Conservation (phyloP, 352 stramenopile genomes). For the Globisporangium spinosum region DNA sequence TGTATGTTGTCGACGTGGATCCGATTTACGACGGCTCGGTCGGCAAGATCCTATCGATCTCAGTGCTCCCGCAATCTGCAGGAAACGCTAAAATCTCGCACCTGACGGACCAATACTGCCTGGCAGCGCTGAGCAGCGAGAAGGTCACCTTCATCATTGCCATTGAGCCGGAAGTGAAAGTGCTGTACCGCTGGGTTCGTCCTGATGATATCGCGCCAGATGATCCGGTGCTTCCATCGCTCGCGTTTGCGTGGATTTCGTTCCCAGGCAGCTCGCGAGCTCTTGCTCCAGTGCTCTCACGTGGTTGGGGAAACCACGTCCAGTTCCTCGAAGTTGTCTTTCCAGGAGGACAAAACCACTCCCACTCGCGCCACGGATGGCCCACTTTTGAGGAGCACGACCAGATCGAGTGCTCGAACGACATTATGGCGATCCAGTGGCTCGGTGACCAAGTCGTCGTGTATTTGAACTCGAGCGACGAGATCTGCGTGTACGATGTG, state of each 20-base stretch:
- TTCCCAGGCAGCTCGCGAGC: slow-evolving; percentile 80
- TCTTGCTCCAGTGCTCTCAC: slow-evolving; percentile 88
- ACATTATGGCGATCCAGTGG: slow-evolving; percentile 94
- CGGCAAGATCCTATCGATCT: slow-evolving; percentile 83
- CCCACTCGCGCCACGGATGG: slow-evolving; percentile 86
- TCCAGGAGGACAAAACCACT: slow-evolving; percentile 63
- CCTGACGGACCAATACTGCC: slow-evolving; percentile 81
- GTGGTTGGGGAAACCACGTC: slow-evolving; percentile 91
- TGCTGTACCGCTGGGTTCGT: slow-evolving; percentile 92
- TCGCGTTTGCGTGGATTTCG: slow-evolving; percentile 94
- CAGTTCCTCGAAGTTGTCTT: slow-evolving; percentile 91
- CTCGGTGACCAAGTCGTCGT: slow-evolving; percentile 94
- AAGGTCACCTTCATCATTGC: slow-evolving; percentile 95
- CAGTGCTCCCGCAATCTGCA: slow-evolving; percentile 70
- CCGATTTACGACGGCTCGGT: slow-evolving; percentile 94
- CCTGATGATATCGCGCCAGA: slow-evolving; percentile 66
- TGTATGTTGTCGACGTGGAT: slow-evolving; percentile 93
- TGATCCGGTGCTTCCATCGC: slow-evolving; percentile 86
- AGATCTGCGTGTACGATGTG: slow-evolving; percentile 96
- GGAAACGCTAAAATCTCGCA: slow-evolving; percentile 85
- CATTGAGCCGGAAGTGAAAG: slow-evolving; percentile 92
- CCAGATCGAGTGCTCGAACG: slow-evolving; percentile 86
- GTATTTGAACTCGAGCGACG: slow-evolving; percentile 93
- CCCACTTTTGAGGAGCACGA: slow-evolving; percentile 93
- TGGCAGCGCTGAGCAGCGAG: slow-evolving; percentile 81